Base-by-base conservation (phyloP, 164 flowering plant genomes). In the Aristolochia contorta region DNA sequence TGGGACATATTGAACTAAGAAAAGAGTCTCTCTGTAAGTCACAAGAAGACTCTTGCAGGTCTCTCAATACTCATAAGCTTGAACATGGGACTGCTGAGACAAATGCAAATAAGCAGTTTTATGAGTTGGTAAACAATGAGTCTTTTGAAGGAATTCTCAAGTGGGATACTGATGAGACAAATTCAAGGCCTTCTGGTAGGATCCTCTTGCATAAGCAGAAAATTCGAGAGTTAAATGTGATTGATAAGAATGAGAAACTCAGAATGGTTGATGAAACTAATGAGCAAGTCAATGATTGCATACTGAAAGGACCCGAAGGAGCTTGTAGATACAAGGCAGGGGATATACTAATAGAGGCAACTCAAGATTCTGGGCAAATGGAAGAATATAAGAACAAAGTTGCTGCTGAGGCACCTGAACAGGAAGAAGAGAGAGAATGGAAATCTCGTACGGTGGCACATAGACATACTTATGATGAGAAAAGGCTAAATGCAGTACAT, bases 31-130 rank as follows among this genome's bases (percentile, higher is more conserved):
- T 27, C 30, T 27, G 30, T 5, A 27, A 27, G 30, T 27, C 5
- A 2, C 30, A 27, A 27, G 30, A 27, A 5, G 30, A 64, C 41
- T 47, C 56, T 15, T 55, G 48, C 54, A 68, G 74, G 59, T 61
- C 67, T 55, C 72, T 60, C 45, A 73, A 54, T 41, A 68, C 71
- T 24, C 58, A 25, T 60, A 52, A 59, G 69, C 53, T 58, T 60
- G 77, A 75, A 48, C 81, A 47, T 16, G 24, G 37, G 57, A 64
- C 61, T 63, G 80, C 71, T 67, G 83, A 79, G 60, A 85, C 86
- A 92, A 75, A 75, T 72, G 82, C 81, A 65, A 84, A 74, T 69
- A 69, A 77, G 12, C 77, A 80, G 52, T 80, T 68, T 58, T 82
- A 69, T 74, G 95, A 87, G 70, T 72, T 87, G 37, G 81, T 75